phyloP scores from a whole-genome alignment of 495 filamentous ascomycete species.

The Penicillium chermesinum region DNA sequence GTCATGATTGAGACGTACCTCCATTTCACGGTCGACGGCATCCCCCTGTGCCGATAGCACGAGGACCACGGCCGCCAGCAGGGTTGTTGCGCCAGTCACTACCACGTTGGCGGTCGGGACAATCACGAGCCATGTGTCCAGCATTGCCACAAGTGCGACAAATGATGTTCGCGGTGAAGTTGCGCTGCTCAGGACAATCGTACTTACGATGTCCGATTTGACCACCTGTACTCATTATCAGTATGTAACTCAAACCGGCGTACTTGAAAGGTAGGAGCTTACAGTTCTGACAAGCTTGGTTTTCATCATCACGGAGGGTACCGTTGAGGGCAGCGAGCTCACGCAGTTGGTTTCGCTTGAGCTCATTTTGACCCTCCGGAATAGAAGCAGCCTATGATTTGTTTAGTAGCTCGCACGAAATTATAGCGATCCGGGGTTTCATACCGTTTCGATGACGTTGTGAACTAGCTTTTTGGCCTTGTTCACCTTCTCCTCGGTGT shows the following conservation, averaged over 20 bases:
- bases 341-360: conserved; percentile 96
- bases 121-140: conserved; percentile 90
- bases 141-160: conserved; percentile 97
- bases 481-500: conserved; percentile 97
- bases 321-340: conserved; percentile 96
- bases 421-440: conserved; percentile 25
- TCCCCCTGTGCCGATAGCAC: conserved; percentile 72
- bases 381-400: conserved; percentile 81
- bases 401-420: neutral
- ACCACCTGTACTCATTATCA: conserved; percentile 52
- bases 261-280: conserved; percentile 23
- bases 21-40: conserved; percentile 89
- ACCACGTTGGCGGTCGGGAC: conserved; percentile 85
- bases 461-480: conserved; percentile 96
- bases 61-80: conserved; percentile 39
- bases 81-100: conserved; percentile 79
- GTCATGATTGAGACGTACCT: conserved; percentile 56
- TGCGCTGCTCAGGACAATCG: conserved; percentile 95
- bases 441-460: conserved; percentile 94
- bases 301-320: conserved; percentile 96
- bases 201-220: conserved; percentile 99
- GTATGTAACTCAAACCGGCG: neutral
- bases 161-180: conserved; percentile 98
- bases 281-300: conserved; percentile 99
- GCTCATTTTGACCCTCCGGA: conserved; percentile 94